phyloP scores from a whole-genome alignment of 768 basidiomycete genomes.

The Russula brevipes region DNA sequence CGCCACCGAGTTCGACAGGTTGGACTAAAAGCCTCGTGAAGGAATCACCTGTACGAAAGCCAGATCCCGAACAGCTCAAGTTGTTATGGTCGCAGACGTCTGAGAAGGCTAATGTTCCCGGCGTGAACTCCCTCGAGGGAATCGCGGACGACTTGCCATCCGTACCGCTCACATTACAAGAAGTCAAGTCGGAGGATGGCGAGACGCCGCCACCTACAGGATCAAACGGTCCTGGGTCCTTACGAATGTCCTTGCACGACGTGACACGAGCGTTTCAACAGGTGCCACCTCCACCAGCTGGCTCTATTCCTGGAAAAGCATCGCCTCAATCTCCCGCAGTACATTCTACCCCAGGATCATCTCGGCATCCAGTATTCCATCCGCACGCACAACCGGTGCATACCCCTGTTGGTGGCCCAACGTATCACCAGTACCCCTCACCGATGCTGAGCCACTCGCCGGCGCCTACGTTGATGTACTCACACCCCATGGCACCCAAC shows the following conservation, averaged over 20 bases:
- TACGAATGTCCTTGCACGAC: conserved; percentile 75
- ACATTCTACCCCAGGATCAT: conserved; percentile 12
- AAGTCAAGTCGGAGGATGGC: conserved; percentile 83
- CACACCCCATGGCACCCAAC: conserved; percentile 52
- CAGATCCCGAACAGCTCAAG: conserved; percentile 81
- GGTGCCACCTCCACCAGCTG: conserved; percentile 61
- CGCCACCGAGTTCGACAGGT: conserved; percentile 51
- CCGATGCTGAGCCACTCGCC: conserved; percentile 73
- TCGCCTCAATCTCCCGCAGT: conserved; percentile 40
- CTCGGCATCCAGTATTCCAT: conserved; percentile 18
- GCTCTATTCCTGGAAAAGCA: conserved; percentile 42
- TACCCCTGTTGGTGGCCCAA: conserved; percentile 29
- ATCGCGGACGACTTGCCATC: conserved; percentile 79
- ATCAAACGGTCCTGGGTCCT: conserved; percentile 42
- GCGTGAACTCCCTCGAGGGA: conserved; percentile 76
- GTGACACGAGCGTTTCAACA: conserved; percentile 85
- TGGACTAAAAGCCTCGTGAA: conserved; percentile 54
- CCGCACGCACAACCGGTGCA: conserved; percentile 24
- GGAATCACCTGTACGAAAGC: conserved; percentile 61
- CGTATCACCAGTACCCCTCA: conserved; percentile 57
- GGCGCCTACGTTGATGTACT: conserved; percentile 61
- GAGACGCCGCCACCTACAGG: conserved; percentile 68
- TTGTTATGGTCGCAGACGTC: conserved; percentile 80
- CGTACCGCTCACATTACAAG: conserved; percentile 75
- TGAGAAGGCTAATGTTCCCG: conserved; percentile 58